Conservation (phyloP, 148 eudicot genomes). For the Cornus kousa region DNA sequence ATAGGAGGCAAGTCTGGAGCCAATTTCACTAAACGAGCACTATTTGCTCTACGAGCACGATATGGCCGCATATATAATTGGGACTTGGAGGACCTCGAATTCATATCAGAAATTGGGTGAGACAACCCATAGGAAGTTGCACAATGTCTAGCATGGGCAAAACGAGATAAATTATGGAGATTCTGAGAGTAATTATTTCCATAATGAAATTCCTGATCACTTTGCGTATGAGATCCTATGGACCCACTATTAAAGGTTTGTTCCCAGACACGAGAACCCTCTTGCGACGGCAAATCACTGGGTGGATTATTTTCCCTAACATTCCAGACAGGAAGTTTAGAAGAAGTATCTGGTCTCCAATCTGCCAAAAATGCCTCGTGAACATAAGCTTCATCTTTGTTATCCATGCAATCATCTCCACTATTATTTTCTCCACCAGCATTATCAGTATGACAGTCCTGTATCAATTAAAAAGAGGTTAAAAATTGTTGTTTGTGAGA, state of each 20-base stretch:
- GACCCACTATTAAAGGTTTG: conserved; percentile 27
- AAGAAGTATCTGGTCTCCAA: conserved; percentile 63
- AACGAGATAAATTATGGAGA: conserved; percentile 12
- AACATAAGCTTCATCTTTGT: conserved; percentile 77
- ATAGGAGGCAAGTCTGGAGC: conserved; percentile 98
- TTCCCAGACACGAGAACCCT: conserved; percentile 22
- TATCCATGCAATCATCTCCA: conserved; percentile 61
- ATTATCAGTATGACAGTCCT: conserved; percentile 49
- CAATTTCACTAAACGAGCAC: conserved; percentile 62
- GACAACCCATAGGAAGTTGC: conserved; percentile 20
- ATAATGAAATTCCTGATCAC: conserved; percentile 26
- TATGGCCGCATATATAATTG: conserved; percentile 32
- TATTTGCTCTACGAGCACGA: conserved; percentile 45
- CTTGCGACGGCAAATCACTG: conserved; percentile 17
- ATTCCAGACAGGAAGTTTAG: conserved; percentile 23
- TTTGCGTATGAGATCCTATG: conserved; percentile 27
- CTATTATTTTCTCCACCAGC: conserved; percentile 50
- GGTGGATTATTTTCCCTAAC: conserved; percentile 21
- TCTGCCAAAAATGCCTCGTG: conserved; percentile 96
- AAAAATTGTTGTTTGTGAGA: conserved; percentile 7
- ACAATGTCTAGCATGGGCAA: conserved; percentile 11
- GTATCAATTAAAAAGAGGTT: conserved; percentile 13
- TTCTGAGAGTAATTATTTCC: conserved; percentile 25
- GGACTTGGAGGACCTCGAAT: conserved; percentile 33
- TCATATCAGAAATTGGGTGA: conserved; percentile 19